Base-by-base conservation (phyloP, 768 basidiomycete species). In the Tylopilus sp. region DNA sequence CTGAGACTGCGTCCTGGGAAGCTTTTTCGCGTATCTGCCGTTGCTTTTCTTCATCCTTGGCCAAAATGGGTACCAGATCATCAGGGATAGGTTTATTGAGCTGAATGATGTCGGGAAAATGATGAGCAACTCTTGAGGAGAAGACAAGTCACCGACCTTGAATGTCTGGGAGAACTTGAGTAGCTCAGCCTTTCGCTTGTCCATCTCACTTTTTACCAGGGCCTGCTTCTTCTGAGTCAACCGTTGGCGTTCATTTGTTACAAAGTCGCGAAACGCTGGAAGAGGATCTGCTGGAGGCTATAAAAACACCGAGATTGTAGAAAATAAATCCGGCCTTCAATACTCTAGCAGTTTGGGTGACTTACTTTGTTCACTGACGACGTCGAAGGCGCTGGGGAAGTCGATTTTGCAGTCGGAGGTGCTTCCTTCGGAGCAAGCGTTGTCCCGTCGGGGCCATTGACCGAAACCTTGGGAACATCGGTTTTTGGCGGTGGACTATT, bases 81-180 rank as follows among this genome's bases (percentile, higher is more conserved):
- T 92, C 90, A 14, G 96, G 95, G 58, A 98, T 94, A 17, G 92
- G 92, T 67, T 93, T 89, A 68, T 95, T 96, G 45, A 96, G 82
- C 92, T 95, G 59, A 13, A 45, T 31, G 24, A 50, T 42, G 24
- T 24, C 29, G 13, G 22, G 41, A 37, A 21, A 38, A 57, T 45
- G 13, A 45, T 21, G 14, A 9, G 19, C 21, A 40, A 56, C 42
- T 3, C 53, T 45, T 14, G 29, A 33, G 25, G 7, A 19, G 19
- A 45, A 30, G 48, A 17, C 26, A n/a, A 42, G 54, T 47, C 19
- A 61, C 78, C 42, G 42, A 94, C 95, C 83, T 97, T 96, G 85
- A 99, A 99, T 60, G 73, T 87, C 70, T 90, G 81, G 58, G 92
- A 92, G 72, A 98, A 99, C 71, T 89, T 90, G 68, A 94, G 81